A percentile compares a stretch with the other conserved stretches of the same genome.
Conservation (phyloP, 2,329 filamentous ascomycete genomes). For the Alternaria ethzedia region DNA sequence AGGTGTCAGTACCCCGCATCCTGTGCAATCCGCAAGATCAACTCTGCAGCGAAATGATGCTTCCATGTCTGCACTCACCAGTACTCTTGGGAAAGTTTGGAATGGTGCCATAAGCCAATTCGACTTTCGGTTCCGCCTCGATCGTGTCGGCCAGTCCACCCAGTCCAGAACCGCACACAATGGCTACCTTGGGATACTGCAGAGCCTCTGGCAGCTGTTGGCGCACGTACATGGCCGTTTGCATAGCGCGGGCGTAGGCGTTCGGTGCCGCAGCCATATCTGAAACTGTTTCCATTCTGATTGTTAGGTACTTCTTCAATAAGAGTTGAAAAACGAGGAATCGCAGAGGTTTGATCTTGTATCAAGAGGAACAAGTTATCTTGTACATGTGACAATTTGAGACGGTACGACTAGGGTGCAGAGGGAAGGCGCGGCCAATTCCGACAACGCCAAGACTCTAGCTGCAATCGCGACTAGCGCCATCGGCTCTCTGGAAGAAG, state of each 20-base stretch:
- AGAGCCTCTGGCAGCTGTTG: slow-evolving; percentile 57
- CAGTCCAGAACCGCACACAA: slow-evolving; percentile 70
- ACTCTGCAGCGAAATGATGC: neutral
- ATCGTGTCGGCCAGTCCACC: slow-evolving; percentile 66
- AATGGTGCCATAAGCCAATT: slow-evolving; percentile 64
- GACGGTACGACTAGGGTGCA: slow-evolving; percentile 25
- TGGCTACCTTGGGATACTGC: slow-evolving; percentile 64
- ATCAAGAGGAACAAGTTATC: neutral
- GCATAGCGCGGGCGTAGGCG: slow-evolving; percentile 54
- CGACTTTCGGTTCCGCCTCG: slow-evolving; percentile 56
- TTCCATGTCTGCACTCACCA: slow-evolving; percentile 54
- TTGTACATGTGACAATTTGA: slow-evolving; percentile 17
- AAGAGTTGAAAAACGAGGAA: neutral
- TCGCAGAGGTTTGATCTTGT: neutral
- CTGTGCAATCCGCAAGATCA: neutral
- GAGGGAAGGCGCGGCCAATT: slow-evolving; percentile 38
- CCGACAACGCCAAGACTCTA: slow-evolving; percentile 42
- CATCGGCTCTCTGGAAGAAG: slow-evolving; percentile 24
- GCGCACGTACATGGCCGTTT: slow-evolving; percentile 60
- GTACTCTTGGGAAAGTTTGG: slow-evolving; percentile 67
- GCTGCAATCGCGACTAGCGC: slow-evolving; percentile 27
- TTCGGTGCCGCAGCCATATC: slow-evolving; percentile 37
- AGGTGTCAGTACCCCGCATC: slow-evolving; percentile 3
- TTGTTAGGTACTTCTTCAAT: neutral
- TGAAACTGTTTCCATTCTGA: slow-evolving; percentile 26